Percentiles rank a stretch among this genome's conserved stretches.
These are phyloP conservation scores for Blastobotrys proliferans DNA, from an alignment of 1,139 yeast species.

Conservation along the genomic window DNA sequence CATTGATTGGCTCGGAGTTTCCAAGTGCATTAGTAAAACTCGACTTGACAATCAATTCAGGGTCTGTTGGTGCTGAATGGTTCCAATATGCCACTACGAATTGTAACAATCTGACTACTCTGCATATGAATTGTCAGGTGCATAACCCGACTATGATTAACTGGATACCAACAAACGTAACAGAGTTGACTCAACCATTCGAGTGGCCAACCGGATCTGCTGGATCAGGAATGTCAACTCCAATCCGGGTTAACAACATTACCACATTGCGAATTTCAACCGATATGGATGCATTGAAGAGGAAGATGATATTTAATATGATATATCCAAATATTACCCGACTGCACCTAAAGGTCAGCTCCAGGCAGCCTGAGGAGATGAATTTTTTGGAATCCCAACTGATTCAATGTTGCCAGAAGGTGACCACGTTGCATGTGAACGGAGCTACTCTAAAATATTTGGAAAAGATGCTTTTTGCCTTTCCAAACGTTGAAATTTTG, in stretches of 20 bases:
- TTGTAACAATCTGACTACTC: neutral
- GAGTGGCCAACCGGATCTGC: too few relatives aligned
- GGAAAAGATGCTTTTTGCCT: constrained; percentile 3
- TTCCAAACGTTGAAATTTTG: constrained; percentile 10
- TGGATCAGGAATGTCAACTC: too few relatives aligned
- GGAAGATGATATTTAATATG: constrained; percentile 1
- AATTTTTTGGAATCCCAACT: constrained; percentile 1
- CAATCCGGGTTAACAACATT: neutral
- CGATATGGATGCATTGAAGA: neutral
- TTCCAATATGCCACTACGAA: constrained; percentile 4
- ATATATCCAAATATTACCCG: constrained; percentile 5
- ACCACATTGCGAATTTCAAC: constrained; percentile 1
- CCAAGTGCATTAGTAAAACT: constrained; percentile 3
- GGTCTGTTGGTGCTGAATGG: constrained; percentile 8
- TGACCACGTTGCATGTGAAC: constrained; percentile 9
- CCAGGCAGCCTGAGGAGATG: neutral
- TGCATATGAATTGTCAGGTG: constrained; percentile 9
- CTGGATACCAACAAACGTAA: constrained; percentile 7
- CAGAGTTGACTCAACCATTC: constrained; percentile 9
- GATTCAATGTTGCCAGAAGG: constrained; percentile 1
- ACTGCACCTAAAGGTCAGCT: constrained; percentile 5
- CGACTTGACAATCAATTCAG: neutral
- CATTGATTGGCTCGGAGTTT: constrained; percentile 5
- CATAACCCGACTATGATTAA: constrained; percentile 4
- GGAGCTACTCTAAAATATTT: constrained; percentile 8